A percentile compares a stretch with the other conserved stretches of the same genome.
These are phyloP conservation scores for Dendrobium catenatum DNA, from an alignment of 106 monocot species.

Conservation along the genomic window DNA sequence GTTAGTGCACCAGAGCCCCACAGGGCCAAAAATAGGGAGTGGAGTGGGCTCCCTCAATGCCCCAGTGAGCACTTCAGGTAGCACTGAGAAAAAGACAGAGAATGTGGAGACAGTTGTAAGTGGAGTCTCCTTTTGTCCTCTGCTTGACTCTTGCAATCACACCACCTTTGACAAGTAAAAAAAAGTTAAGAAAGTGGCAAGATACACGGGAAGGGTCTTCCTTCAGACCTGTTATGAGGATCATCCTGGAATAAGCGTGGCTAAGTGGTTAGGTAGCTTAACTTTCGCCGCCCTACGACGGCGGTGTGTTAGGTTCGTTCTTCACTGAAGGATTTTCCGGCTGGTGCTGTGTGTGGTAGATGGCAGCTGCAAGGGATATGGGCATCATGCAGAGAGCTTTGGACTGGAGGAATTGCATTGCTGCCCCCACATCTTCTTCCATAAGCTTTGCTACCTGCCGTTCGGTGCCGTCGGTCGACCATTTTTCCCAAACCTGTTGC, in stretches of 20 bases:
- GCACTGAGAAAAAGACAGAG: slow-evolving; percentile 15
- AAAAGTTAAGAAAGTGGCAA: neutral
- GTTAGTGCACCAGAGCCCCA: slow-evolving; percentile 51
- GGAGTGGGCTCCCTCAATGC: slow-evolving; percentile 20
- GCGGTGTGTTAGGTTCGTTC: slow-evolving; percentile 52
- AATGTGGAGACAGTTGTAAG: slow-evolving; percentile 16
- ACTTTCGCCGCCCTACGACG: neutral
- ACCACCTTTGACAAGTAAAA: slow-evolving; percentile 43
- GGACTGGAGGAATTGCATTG: slow-evolving; percentile 67
- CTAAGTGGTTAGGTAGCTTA: neutral
- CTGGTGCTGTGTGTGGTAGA: slow-evolving; percentile 39
- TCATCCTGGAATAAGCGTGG: neutral
- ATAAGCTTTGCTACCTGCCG: slow-evolving; percentile 60
- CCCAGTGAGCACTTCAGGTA: slow-evolving; percentile 10
- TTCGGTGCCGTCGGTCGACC: slow-evolving; percentile 59
- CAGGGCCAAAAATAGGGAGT: slow-evolving; percentile 19
- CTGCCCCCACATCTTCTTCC: slow-evolving; percentile 61
- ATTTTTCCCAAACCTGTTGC: slow-evolving; percentile 51
- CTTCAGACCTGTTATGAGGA: too few species aligned
- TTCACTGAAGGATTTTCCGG: slow-evolving; percentile 33
- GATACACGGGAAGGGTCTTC: too few species aligned
- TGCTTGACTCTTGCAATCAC: too few species aligned
- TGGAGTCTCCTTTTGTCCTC: slow-evolving; percentile 24
- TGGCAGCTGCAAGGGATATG: slow-evolving; percentile 41
- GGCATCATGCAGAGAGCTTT: slow-evolving; percentile 70